A percentile compares a stretch with the other conserved stretches of the same genome.
These are phyloP conservation scores for Xylaria sp. DNA, from an alignment of 2,329 filamentous ascomycete genomes.

Conservation along the genomic window DNA sequence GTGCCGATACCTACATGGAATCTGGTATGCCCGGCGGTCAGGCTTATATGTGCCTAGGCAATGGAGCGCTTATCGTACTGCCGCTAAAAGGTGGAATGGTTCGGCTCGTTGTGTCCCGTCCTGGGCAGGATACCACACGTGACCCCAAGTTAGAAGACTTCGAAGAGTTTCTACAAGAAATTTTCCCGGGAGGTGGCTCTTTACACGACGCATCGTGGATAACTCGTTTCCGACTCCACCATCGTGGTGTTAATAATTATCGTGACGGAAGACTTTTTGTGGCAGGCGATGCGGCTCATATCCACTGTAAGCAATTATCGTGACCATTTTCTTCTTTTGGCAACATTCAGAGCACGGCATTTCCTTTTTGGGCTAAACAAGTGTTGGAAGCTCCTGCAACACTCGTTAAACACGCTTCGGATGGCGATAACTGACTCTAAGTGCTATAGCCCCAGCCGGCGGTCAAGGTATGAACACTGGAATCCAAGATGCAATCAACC, in stretches of 20 bases:
- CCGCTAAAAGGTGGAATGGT: conserved; percentile 45
- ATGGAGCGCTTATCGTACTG: conserved; percentile 51
- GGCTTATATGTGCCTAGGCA: conserved; percentile 48
- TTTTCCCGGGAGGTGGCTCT: conserved; percentile 47
- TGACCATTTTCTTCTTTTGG: too few relatives aligned
- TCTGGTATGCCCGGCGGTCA: conserved; percentile 32
- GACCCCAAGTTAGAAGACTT: conserved; percentile 49
- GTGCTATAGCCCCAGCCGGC: conserved; percentile 54
- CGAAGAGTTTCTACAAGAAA: conserved; percentile 40
- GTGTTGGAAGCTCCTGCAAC: too few relatives aligned
- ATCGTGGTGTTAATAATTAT: conserved; percentile 51
- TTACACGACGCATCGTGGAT: conserved; percentile 54
- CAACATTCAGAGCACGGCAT: too few relatives aligned
- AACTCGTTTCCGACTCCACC: conserved; percentile 58
- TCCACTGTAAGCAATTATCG: conserved; percentile 52
- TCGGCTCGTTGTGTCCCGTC: conserved; percentile 46
- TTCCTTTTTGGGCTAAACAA: too few relatives aligned
- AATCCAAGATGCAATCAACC: conserved; percentile 60
- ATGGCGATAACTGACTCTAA: too few relatives aligned
- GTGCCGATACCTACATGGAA: conserved; percentile 54
- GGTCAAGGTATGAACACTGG: conserved; percentile 68
- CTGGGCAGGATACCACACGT: conserved; percentile 33
- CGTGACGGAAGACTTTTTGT: conserved; percentile 61
- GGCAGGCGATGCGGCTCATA: conserved; percentile 67
- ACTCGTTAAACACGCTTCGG: too few relatives aligned